These are phyloP conservation scores for Rhynchosporium graminicola DNA, from an alignment of 2,329 filamentous ascomycete genomes.

Conservation along the genomic window DNA sequence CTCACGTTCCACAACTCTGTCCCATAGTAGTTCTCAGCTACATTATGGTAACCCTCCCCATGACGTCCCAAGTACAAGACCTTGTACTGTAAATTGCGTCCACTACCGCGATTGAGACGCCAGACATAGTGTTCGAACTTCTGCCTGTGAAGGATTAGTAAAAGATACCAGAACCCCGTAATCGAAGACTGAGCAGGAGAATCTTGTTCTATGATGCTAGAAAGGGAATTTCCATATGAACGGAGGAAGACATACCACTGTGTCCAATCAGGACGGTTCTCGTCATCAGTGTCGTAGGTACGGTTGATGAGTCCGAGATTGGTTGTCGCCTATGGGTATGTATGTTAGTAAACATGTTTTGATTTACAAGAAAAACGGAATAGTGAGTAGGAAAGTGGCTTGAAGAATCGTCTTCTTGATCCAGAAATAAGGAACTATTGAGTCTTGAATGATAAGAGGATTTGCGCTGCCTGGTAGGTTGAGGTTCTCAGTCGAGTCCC, in stretches of 20 bases:
- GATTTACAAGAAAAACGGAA: no score
- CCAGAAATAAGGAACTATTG: no score
- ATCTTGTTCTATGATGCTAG: no score
- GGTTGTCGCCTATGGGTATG: slow-evolving; percentile 48
- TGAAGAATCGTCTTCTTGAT: no score
- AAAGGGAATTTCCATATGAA: no score
- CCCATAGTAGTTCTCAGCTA: slow-evolving; percentile 65
- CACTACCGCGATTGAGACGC: slow-evolving; percentile 51
- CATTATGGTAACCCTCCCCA: slow-evolving; percentile 65
- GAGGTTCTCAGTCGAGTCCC: no score
- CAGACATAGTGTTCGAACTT: slow-evolving; percentile 61
- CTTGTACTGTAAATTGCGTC: slow-evolving; percentile 58
- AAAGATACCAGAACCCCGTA: no score
- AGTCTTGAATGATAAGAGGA: no score
- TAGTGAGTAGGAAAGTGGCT: no score
- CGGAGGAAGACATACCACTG: slow-evolving; percentile 50
- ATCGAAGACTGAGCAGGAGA: no score
- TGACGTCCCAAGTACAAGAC: slow-evolving; percentile 67
- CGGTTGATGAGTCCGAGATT: slow-evolving; percentile 69
- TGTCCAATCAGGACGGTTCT: slow-evolving; percentile 47
- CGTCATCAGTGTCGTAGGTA: slow-evolving; percentile 57
- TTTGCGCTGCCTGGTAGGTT: no score
- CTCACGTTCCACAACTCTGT: slow-evolving; percentile 68
- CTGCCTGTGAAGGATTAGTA: slow-evolving; percentile 38
- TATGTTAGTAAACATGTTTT: not conserved